phyloP scores from a whole-genome alignment of 345 rosid species.

The Rhizophora mangle region DNA sequence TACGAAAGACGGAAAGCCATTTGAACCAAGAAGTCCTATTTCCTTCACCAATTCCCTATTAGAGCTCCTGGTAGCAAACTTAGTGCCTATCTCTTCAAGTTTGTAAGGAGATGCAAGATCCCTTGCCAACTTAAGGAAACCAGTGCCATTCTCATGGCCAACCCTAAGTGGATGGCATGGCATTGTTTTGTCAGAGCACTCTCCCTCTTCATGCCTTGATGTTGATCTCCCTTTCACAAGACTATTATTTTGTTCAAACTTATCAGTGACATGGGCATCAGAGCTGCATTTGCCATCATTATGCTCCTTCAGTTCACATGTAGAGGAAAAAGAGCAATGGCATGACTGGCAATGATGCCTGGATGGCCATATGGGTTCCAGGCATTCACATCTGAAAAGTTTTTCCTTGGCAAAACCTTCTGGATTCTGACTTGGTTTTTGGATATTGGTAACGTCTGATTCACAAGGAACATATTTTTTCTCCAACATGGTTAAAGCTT shows the following conservation, averaged over 20 bases:
- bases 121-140: slow-evolving; percentile 10
- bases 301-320: slow-evolving; percentile 25
- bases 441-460: not conserved
- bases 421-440: slow-evolving; percentile 1
- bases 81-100: slow-evolving; percentile 30
- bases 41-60: slow-evolving; percentile 35
- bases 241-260: slow-evolving; percentile 1
- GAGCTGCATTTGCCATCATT: slow-evolving; percentile 24
- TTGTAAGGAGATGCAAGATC: slow-evolving; percentile 27
- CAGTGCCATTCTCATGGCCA: slow-evolving; percentile 14
- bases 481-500: slow-evolving; percentile 27
- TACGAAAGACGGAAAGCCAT: slow-evolving; percentile 33
- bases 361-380: slow-evolving; percentile 35
- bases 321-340: slow-evolving; percentile 28
- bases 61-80: slow-evolving; percentile 28
- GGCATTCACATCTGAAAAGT: slow-evolving; percentile 31
- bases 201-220: slow-evolving; percentile 13
- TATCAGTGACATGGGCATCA: not conserved
- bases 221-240: slow-evolving; percentile 7
- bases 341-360: slow-evolving; percentile 32
- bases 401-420: slow-evolving; percentile 9
- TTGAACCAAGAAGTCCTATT: slow-evolving; percentile 39
- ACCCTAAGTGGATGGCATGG: slow-evolving; percentile 1
- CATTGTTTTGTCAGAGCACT: slow-evolving; percentile 3
- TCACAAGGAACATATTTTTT: slow-evolving; percentile 30